Base-by-base conservation (phyloP, 1,284 basidiomycete species). In the Fomitiporia mediterranea region DNA sequence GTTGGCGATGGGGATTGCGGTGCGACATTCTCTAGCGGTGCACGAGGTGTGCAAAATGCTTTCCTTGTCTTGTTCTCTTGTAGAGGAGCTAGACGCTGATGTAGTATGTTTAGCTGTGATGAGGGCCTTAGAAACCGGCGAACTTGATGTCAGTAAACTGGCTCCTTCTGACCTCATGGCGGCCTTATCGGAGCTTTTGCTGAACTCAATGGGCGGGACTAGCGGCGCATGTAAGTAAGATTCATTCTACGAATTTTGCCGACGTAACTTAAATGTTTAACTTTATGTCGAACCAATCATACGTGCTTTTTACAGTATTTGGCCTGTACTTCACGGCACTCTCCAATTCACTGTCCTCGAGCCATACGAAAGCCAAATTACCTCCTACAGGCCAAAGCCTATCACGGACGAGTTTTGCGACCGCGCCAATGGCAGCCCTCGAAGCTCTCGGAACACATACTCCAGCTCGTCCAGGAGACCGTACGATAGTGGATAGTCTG, bases 401-500 rank as follows among this genome's bases (percentile, higher is more conserved):
- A 19, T 50, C 13, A 2, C 30, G n/a, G n/a, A 32, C 21, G 35
- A 38, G 40, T 19, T 51, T 15, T 62, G 4, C 57, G 42, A 23
- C 44, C 21, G 67, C 70, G 3, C 63, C 72, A 15, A 28, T 58
- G n/a, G 53, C 56, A 8, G 75, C 74, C 1, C 63, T 75, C 0
- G 21, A 61, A 11, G 64, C 70, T 1, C 66, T 78, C 11, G 62
- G 67, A 6, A 67, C 67, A 46, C 74, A 81, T 66, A 82, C 80
- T 0, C 78, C 79, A 0, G 79, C 80, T 4, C 70, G 74, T 56
- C 71, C 72, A 4, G 81, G 80, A 1, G 79, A 82, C 64, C 72
- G 80, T 8, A 83, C 79, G 0, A 64, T 82, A 39, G 71, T 83
- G 19, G 80, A 83, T 52, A 74, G 80, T 0, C 70, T 83, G 1